These are phyloP conservation scores for Calonectria fujianensis DNA, from an alignment of 2,329 filamentous ascomycete species.

Conservation along the genomic window DNA sequence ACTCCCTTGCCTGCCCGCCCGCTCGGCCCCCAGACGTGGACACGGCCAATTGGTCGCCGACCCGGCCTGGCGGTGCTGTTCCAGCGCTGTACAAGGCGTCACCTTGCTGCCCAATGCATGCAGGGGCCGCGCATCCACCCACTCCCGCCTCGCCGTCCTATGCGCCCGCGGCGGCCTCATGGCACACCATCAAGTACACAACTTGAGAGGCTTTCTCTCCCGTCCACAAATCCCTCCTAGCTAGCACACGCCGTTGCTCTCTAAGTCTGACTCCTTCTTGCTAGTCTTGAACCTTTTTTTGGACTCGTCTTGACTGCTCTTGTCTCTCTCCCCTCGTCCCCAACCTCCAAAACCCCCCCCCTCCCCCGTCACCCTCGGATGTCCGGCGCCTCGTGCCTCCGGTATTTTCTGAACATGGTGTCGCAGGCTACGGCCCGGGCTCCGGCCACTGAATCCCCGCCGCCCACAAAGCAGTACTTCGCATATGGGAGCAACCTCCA, in stretches of 20 bases:
- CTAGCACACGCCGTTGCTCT: constrained; percentile 28
- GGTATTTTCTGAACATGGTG: constrained; percentile 51
- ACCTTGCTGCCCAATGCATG: constrained; percentile 51
- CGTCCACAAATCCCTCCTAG: constrained; percentile 27
- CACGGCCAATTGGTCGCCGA: constrained; percentile 42
- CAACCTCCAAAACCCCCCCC: constrained; percentile 28
- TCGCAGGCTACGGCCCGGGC: constrained; percentile 43
- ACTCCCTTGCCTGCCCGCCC: constrained; percentile 26
- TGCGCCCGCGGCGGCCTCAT: constrained; percentile 26
- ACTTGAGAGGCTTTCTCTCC: constrained; percentile 26
- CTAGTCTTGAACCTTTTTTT: constrained; percentile 18
- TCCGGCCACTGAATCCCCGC: constrained; percentile 46
- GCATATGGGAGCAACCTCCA: constrained; percentile 69
- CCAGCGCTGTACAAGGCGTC: constrained; percentile 14
- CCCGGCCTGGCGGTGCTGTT: constrained; percentile 23
- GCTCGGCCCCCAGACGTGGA: constrained; percentile 40
- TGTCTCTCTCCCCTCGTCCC: constrained; percentile 21
- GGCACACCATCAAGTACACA: constrained; percentile 22
- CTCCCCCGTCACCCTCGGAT: constrained; percentile 44
- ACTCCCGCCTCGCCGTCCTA: constrained; percentile 29
- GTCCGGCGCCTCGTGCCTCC: constrained; percentile 50
- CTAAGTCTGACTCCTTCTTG: constrained; percentile 8
- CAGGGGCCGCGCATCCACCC: constrained; percentile 40
- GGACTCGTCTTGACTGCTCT: constrained; percentile 27
- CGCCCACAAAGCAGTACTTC: constrained; percentile 63